These are phyloP conservation scores for Cyclotella sp. DNA, from an alignment of 108 stramenopile species.

Conservation along the genomic window DNA sequence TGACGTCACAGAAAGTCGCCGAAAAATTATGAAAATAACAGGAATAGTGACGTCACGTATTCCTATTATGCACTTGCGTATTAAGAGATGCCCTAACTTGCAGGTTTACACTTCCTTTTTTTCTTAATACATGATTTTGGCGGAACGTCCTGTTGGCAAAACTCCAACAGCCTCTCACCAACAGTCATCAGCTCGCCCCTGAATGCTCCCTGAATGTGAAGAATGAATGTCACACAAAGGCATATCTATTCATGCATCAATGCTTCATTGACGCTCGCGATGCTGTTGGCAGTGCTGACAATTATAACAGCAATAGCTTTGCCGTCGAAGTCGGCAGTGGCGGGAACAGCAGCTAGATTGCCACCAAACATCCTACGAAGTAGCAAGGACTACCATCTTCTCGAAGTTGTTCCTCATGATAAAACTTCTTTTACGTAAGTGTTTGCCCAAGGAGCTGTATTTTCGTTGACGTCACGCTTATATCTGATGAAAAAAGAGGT, in stretches of 20 bases:
- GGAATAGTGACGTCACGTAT: no score
- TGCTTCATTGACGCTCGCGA: background rate
- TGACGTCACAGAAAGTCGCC: no score
- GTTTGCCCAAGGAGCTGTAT: background rate
- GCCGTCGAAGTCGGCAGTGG: background rate
- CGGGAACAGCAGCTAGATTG: background rate
- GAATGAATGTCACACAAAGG: no score
- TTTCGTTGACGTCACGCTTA: background rate
- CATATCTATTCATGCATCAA: background rate
- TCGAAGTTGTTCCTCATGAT: constrained; percentile 57
- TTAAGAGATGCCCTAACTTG: no score
- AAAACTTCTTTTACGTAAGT: constrained; percentile 63
- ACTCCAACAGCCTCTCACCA: no score
- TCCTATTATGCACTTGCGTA: no score
- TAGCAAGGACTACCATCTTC: constrained; percentile 39
- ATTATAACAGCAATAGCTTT: background rate
- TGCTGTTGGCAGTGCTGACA: background rate
- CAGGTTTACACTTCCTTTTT: no score
- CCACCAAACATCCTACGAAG: constrained; percentile 18
- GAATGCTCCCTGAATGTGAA: no score
- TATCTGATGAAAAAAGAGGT: background rate
- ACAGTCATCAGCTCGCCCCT: no score
- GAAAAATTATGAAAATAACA: no score
- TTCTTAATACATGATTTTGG: no score
- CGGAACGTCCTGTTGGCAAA: no score